Evolutionary conservation across 2,329 filamentous ascomycete genomes (phyloP), one percentile per base, ranked within the genome.

Genomic region (Diplodia corticola): DNA sequence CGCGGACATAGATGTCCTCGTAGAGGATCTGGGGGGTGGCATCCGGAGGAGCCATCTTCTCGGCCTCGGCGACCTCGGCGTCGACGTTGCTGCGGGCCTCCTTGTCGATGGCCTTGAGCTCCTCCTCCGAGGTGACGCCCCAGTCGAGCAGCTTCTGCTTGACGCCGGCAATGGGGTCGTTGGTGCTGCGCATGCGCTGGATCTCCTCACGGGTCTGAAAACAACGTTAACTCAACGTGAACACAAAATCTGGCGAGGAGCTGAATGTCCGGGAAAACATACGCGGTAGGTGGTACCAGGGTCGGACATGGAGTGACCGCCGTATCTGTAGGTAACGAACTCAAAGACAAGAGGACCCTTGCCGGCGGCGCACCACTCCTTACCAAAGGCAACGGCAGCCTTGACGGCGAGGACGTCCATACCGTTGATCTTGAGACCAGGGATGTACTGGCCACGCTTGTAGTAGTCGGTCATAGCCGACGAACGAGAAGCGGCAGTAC

Each of bases 391-490:
- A 75, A 97, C 93, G 70, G 95, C 95, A 63, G 94, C 93, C 87
- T 97, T 97, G 80, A 97, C 94, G 70, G 95, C 94, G 69, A 99
- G 91, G 74, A 97, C 93, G 79, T 99, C 95, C 95, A 99, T 99
- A 77, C 92, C 95, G 84, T 99, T 99, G 81, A 99, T 92, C 88
- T 99, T 99, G 75, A 99, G 88, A 84, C 95, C 95, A 67, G 95
- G 94, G 73, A 99, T 99, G 86, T 98, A 99, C 84, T 99, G 95
- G 72, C 95, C 95, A 83, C 95, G 94, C 90, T 98, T 98, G 89
- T 99, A 98, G 89, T 99, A 99, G 81, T 99, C 95, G 80, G 95
- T 98, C 78, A 97, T 84, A 74, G 95, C 95, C 68, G 95, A 94
- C 69, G 95, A 93, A 76, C 95, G 93, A 82, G 90, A 90, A 72